phyloP scores from a whole-genome alignment of 2,329 filamentous ascomycete species.

The Xylariomycetidae sp. region DNA sequence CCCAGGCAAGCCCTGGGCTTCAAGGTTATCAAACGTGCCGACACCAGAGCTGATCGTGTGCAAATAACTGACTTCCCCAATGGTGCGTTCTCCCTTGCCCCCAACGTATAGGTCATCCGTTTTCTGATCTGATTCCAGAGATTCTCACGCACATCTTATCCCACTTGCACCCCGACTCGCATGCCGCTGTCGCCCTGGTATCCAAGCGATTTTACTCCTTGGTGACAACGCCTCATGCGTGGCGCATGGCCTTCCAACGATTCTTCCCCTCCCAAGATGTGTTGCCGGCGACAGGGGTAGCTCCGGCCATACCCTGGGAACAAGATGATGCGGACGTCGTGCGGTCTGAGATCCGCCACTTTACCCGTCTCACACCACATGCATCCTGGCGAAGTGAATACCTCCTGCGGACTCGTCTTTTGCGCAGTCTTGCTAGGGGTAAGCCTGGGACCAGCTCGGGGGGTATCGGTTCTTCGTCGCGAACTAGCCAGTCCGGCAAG shows the following conservation, averaged over 20 bases:
- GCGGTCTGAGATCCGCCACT: conserved; percentile 70
- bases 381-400: conserved; percentile 98
- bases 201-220: conserved; percentile 82
- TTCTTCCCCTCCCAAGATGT: conserved; percentile 77
- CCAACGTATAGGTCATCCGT: conserved; percentile 8
- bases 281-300: conserved; percentile 33
- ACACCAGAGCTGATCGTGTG: conserved; percentile 32
- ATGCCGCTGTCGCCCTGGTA: conserved; percentile 77
- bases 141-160: conserved; percentile 88
- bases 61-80: conserved; percentile 67
- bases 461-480: conserved; percentile 47
- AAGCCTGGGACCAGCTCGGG: conserved; percentile 62
- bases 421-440: conserved; percentile 76
- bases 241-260: conserved; percentile 87
- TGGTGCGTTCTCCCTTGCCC: conserved; percentile 50
- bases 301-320: conserved; percentile 35
- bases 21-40: conserved; percentile 48
- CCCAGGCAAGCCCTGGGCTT: conserved; percentile 48
- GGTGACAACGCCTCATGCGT: conserved; percentile 87
- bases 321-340: conserved; percentile 49
- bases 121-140: conserved; percentile 52
- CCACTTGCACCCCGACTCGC: conserved; percentile 79
- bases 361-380: conserved; percentile 73
- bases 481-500: conserved; percentile 51
- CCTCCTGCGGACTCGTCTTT: conserved; percentile 75